Base-by-base conservation (phyloP, 495 filamentous ascomycete genomes). In the Aspergillus nidulans region DNA sequence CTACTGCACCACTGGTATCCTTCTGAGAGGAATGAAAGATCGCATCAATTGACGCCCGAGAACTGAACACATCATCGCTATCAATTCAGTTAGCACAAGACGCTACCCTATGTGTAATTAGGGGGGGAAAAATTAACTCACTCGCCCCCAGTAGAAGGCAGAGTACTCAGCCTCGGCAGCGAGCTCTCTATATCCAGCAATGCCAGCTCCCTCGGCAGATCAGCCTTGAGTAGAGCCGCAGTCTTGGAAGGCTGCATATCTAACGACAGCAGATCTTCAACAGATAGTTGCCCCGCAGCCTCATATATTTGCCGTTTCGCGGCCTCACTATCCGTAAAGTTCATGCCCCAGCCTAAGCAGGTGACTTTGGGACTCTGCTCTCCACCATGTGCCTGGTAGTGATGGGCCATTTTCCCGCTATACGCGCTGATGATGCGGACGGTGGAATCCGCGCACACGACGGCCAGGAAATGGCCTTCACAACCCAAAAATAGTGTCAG, bases 111-210 rank as follows among this genome's bases (percentile, higher is more conserved):
- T 8, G 21, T 1, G n/a, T 30, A 40, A 36, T 40, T 15, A 12
- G 15, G 18, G 15, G 30, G 8, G 28, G 7, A 49, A n/a, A 49
- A 32, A 5, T n/a, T 64, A 30, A 71, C 73, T 52, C 63, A 71
- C 62, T 73, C 72, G 39, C 66, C 61, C 4, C 73, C 71, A 9
- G 68, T 73, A n/a, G 84, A 83, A 4, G 83, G 83, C 28, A 95
- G 65, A 1, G 83, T 78, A 66, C 88, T 89, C 50, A 95, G 72
- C 65, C 88, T 92, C 0, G 91, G 91, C 32, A 96, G 69, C 25
- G 86, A 84, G n/a, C 73, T 83, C 54, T 92, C 89, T 19, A 91
- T 78, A 64, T 95, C 91, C 42, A 95, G 65, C 53, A 88, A 79
- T 6, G 86, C 84, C 28, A 96, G 76, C 57, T 92, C 86, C 36